Evolutionary conservation across 2,329 filamentous ascomycete genomes (phyloP), one percentile per base, ranked within the genome.

Genomic region (Epichloe typhina): DNA sequence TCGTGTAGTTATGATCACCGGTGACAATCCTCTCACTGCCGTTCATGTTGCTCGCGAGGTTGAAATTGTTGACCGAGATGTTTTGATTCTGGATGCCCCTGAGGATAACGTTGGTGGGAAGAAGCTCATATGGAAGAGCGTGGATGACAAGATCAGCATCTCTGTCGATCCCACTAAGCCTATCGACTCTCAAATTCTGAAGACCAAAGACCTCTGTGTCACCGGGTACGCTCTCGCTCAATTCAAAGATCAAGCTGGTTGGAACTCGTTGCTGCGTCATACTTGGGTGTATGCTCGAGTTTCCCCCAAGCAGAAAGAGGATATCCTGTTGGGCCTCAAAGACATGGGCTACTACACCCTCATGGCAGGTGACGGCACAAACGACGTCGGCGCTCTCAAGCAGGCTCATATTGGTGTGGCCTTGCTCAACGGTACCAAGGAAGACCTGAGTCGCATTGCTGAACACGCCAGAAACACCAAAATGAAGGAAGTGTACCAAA

Each of bases 401-500:
- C 93, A 98, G 71, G 93, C 93, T 40, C 93, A 98, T 64, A 89
- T 98, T 56, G 93, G 93, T 69, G 87, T 98, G 55, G 93, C 93
- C 21, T 81, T 98, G 47, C 80, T 98, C 58, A 98, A 98, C 68
- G 93, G 93, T 55, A 94, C 90, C 1, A 84, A 83, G 57, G 87
- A 97, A 21, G 93, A 97, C 64, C 77, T 98, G 50, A 84, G 83
- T 51, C 89, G 84, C 65, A 98, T 98, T 60, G 84, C 86, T 26
- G 93, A 97, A 63, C 90, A 98, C 68, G 84, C 86, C 62, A 85
- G 93, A 59, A 95, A 89, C 67, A 95, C 85, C 40, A 95, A 89
- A 76, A 94, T 98, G 87, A 97, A 96, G 76, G 90, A 96, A 57
- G 80, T 98, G 56, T 98, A 98, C 66, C 88, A 97, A 72, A 97